Evolutionary conservation across 1,284 basidiomycete genomes (phyloP), one percentile per base, ranked within the genome.

Genomic region (Sanghuangporus baumii): DNA sequence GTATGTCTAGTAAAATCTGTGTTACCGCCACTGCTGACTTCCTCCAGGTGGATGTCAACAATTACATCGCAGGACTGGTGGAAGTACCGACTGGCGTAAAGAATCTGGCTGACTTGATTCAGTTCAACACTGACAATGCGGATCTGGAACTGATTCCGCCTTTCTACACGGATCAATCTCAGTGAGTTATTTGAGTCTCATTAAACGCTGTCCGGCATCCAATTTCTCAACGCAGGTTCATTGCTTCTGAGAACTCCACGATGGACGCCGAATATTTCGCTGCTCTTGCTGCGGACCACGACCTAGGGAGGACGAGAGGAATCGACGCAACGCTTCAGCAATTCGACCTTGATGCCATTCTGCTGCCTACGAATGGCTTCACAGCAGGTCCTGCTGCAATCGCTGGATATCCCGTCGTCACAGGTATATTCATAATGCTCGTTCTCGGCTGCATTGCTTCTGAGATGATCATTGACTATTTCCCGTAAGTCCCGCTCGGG

Each of bases 271-370:
- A 72, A 1, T 80, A 76, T 69, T 77, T 73, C 56, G 73, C 71
- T 34, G 76, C 77, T 0, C 65, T 81, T 41, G 71, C 71, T 12
- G 70, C 70, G 46, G 73, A 75, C 64, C 70, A 74, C 55, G 71
- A 74, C 3, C 69, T 79, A 20, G 79, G 78, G 2, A 71, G 72
- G 14, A 74, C 71, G 6, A 68, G 74, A 8, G 81, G 81, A 7
- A 81, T 83, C 58, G 81, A 82, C 65, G 78, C 73, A 0, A 72
- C 76, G 2, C 70, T 83, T 20, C 70, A 76, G 59, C 66, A 70
- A 43, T 78, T 74, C 68, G 67, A 74, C 8, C 71, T 82, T 18
- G 79, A 81, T 65, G 81, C 79, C 12, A 66, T 82, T 20, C 36
- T 82, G 16, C 62, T 81, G 8, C 79, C 81, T 1, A 75, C 74